These are phyloP conservation scores for Scalesia atractyloides DNA, from an alignment of 129 eudicot genomes.

Conservation along the genomic window DNA sequence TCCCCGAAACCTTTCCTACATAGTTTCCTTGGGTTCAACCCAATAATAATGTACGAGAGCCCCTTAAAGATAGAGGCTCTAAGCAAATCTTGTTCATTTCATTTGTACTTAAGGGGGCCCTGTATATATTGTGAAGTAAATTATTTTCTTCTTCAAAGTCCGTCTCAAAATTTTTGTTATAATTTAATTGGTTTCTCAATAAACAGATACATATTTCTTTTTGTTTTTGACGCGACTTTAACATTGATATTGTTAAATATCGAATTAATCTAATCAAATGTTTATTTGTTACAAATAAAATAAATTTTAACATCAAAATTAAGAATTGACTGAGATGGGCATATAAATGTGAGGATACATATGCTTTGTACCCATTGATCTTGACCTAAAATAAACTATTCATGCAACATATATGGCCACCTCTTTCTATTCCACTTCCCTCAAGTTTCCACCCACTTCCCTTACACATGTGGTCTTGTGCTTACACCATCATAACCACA, in stretches of 20 bases:
- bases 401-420: constrained; percentile 19
- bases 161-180: background rate
- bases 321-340: constrained; percentile 19
- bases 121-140: background rate
- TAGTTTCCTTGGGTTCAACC: no score
- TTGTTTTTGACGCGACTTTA: no score
- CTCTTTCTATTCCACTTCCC: constrained; percentile 18
- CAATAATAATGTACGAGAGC: no score
- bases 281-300: no score
- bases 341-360: constrained; percentile 13
- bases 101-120: no score
- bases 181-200: background rate
- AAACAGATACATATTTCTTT: no score
- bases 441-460: constrained; percentile 13
- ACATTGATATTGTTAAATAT: no score
- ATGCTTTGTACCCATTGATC: constrained; percentile 22
- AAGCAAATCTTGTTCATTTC: no score
- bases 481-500: constrained; percentile 2
- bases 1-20: no score
- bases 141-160: background rate
- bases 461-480: background rate
- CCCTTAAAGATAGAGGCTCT: no score
- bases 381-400: constrained; percentile 19
- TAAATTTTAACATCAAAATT: constrained; percentile 8
- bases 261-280: no score